Conservation (phyloP, 305 asterid genomes). For the Fraxinus xanthoxyloides region DNA sequence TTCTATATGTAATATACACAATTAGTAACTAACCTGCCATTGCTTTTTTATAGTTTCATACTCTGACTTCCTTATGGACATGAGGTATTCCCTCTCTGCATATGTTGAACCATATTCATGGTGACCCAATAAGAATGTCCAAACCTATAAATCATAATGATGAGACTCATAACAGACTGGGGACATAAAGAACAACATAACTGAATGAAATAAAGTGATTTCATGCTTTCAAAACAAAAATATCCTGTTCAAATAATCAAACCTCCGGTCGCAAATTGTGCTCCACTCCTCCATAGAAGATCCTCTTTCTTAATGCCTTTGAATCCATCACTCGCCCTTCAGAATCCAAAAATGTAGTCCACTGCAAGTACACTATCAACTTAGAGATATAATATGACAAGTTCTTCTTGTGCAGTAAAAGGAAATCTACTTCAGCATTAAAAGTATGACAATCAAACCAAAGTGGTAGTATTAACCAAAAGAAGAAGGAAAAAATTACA, state of each 20-base stretch:
- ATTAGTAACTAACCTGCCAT: constrained; percentile 80
- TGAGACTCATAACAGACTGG: background rate
- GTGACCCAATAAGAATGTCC: constrained; percentile 84
- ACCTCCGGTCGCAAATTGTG: constrained; percentile 83
- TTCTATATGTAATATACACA: constrained; percentile 1
- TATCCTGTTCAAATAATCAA: constrained; percentile 19
- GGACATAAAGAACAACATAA: constrained; percentile 11
- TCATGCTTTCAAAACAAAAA: constrained; percentile 13
- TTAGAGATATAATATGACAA: constrained; percentile 21
- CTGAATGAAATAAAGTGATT: constrained; percentile 15
- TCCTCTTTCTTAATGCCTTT: constrained; percentile 66
- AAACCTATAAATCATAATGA: constrained; percentile 52
- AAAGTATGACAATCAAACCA: background rate
- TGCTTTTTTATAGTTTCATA: constrained; percentile 83
- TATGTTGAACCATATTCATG: constrained; percentile 78
- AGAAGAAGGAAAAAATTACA: background rate
- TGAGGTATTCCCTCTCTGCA: constrained; percentile 86
- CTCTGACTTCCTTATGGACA: constrained; percentile 66
- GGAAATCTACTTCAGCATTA: background rate
- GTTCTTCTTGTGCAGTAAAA: background rate
- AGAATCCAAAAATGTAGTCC: constrained; percentile 79
- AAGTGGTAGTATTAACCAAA: background rate
- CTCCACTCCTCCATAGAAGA: constrained; percentile 93
- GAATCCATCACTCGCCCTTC: constrained; percentile 84
- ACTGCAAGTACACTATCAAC: constrained; percentile 49